Percentiles rank a stretch among this genome's conserved stretches.
These are phyloP conservation scores for Arachnomyces sp. DNA, from an alignment of 2,329 filamentous ascomycete genomes.

Conservation along the genomic window DNA sequence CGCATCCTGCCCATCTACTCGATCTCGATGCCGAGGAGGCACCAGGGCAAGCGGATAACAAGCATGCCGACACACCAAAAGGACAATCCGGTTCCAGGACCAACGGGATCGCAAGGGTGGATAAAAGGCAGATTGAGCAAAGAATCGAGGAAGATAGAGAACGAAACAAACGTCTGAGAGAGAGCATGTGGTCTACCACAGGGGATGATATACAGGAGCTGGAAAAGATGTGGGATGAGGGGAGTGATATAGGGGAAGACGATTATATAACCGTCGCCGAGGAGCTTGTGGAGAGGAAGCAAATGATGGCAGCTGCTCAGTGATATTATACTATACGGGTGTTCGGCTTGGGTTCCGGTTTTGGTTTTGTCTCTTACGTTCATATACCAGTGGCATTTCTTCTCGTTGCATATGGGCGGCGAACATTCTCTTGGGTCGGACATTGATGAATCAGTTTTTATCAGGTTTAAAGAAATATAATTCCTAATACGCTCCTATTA, in stretches of 20 bases:
- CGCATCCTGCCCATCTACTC: slow-evolving; percentile 51
- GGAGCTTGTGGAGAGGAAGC: slow-evolving; percentile 52
- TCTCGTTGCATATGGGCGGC: not conserved
- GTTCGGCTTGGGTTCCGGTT: slow-evolving; percentile 5
- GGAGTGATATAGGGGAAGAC: slow-evolving; percentile 78
- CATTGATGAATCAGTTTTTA: too few relatives aligned
- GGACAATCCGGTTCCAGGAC: slow-evolving; percentile 15
- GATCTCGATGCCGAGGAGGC: slow-evolving; percentile 30
- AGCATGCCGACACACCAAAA: slow-evolving; percentile 21
- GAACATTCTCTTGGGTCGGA: too few relatives aligned
- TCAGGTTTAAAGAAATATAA: too few relatives aligned
- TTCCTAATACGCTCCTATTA: too few relatives aligned
- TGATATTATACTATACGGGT: not conserved
- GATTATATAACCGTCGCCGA: slow-evolving; percentile 70
- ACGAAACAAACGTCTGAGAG: slow-evolving; percentile 80
- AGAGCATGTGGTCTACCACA: slow-evolving; percentile 86
- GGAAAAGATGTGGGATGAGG: slow-evolving; percentile 76
- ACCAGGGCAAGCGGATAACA: slow-evolving; percentile 16
- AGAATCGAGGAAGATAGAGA: slow-evolving; percentile 95
- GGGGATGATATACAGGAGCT: slow-evolving; percentile 61
- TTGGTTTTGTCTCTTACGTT: not conserved
- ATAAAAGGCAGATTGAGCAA: slow-evolving; percentile 88
- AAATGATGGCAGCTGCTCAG: slow-evolving; percentile 32
- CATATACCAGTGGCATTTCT: not conserved
- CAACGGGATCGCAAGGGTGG: slow-evolving; percentile 46